A percentile compares a stretch with the other conserved stretches of the same genome.
These are phyloP conservation scores for Kodamaea neixiangensis DNA, from an alignment of 805 yeast species.

Conservation along the genomic window DNA sequence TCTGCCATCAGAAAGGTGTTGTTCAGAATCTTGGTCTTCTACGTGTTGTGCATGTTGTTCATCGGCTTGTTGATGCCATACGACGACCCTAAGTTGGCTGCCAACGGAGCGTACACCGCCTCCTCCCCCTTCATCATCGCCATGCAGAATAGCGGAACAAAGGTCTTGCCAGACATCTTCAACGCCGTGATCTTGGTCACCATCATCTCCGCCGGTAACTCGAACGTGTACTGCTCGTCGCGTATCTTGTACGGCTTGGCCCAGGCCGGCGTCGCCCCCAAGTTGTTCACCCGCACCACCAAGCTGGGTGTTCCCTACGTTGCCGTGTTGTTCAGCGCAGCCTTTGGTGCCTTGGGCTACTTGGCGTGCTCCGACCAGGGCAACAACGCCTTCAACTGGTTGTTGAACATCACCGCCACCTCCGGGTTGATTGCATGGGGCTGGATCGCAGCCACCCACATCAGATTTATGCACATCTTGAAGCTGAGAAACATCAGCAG, in stretches of 20 bases:
- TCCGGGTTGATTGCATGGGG: constrained; percentile 78
- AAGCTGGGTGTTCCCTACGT: constrained; percentile 62
- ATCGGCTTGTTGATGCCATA: constrained; percentile 72
- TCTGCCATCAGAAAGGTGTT: constrained; percentile 70
- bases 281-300: constrained; percentile 49
- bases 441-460: constrained; percentile 61
- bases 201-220: constrained; percentile 77
- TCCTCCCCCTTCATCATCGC: constrained; percentile 76
- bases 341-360: constrained; percentile 66
- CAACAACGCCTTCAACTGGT: constrained; percentile 65
- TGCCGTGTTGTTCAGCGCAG: constrained; percentile 57
- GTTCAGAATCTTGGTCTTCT: constrained; percentile 64
- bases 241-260: constrained; percentile 68
- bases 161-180: constrained; percentile 65
- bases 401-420: constrained; percentile 72
- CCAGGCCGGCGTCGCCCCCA: constrained; percentile 59
- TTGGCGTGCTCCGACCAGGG: constrained; percentile 56
- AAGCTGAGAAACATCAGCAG: constrained; percentile 64
- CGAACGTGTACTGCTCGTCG: constrained; percentile 72
- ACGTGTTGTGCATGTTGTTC: constrained; percentile 64
- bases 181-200: constrained; percentile 70
- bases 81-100: constrained; percentile 54
- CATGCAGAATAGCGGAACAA: constrained; percentile 66
- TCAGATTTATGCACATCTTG: constrained; percentile 69
- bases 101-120: constrained; percentile 39